phyloP scores from a whole-genome alignment of 108 stramenopile species.

The Asterionellopsis glacialis region DNA sequence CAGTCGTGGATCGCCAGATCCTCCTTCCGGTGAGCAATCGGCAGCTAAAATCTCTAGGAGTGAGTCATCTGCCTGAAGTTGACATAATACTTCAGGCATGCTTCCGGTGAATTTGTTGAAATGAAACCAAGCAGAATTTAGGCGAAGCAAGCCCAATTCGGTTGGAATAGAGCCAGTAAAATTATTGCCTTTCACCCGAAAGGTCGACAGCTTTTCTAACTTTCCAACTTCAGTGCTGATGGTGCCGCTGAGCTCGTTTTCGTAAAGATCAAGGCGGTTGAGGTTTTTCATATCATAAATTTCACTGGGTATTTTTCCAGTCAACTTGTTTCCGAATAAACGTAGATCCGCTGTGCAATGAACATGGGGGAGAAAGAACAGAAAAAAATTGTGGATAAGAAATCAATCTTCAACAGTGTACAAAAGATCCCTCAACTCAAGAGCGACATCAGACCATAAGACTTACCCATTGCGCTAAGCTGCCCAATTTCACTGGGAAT shows the following conservation, averaged over 20 bases:
- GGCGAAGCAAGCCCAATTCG: constrained; percentile 5
- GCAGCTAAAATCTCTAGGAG: no score
- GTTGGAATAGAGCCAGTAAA: constrained; percentile 23
- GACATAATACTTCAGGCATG: constrained; percentile 2
- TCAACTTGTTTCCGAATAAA: not conserved
- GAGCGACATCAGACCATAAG: not conserved
- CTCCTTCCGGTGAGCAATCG: no score
- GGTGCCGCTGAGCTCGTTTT: constrained; percentile 20
- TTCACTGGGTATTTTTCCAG: not conserved
- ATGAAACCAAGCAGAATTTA: constrained; percentile 3
- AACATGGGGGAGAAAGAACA: no score
- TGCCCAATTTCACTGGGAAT: constrained; percentile 25
- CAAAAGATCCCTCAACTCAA: constrained; percentile 8
- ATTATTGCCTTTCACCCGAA: constrained; percentile 25
- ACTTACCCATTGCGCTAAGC: constrained; percentile 4
- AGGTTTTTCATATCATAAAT: constrained; percentile 2
- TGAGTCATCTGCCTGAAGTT: not conserved
- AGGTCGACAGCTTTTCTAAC: constrained; percentile 13
- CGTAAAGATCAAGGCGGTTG: constrained; percentile 22
- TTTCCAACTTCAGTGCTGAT: constrained; percentile 26
- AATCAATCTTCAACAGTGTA: constrained; percentile 8
- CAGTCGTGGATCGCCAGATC: no score
- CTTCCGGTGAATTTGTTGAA: not conserved
- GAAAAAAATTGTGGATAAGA: no score
- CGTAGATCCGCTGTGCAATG: constrained; percentile 1